Evolutionary conservation across 164 flowering plant species (phyloP).

Genomic region (Paratinospora sagittata): DNA sequence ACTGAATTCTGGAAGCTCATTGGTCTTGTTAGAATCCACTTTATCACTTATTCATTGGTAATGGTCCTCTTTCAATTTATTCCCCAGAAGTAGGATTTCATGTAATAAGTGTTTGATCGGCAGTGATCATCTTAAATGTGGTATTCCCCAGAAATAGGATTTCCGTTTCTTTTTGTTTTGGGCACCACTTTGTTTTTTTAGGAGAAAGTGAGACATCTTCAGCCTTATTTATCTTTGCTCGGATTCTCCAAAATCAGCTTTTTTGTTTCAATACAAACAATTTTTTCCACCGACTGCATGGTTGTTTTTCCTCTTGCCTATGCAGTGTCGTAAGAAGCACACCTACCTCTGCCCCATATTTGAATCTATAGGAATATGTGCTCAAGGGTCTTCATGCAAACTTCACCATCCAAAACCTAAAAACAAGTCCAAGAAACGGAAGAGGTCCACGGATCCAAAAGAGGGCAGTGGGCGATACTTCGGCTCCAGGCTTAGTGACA

Average conservation of each 20-base stretch:
- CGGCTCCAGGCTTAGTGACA: conserved; percentile 28
- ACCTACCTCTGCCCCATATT: conserved; percentile 72
- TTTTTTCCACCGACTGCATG: not conserved
- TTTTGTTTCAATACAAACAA: too few relatives aligned
- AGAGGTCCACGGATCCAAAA: conserved; percentile 33
- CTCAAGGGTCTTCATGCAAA: conserved; percentile 68
- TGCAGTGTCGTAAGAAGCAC: conserved; percentile 96
- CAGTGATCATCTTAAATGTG: too few relatives aligned
- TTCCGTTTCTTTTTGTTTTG: not conserved
- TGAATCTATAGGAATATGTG: conserved; percentile 71
- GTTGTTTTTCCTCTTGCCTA: conserved; percentile 3
- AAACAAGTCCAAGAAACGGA: conserved; percentile 40
- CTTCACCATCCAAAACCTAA: conserved; percentile 79
- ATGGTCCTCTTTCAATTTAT: too few relatives aligned
- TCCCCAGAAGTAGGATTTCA: too few relatives aligned
- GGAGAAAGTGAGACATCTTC: not conserved
- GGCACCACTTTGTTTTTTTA: not conserved
- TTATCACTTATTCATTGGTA: not conserved
- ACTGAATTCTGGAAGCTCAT: not conserved
- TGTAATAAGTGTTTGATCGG: too few relatives aligned
- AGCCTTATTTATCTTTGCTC: too few relatives aligned
- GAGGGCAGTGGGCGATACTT: conserved; percentile 62
- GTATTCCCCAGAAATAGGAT: too few relatives aligned
- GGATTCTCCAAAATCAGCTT: too few relatives aligned
- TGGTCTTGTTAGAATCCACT: not conserved